These are phyloP conservation scores for Nemania diffusa DNA, from an alignment of 2,329 filamentous ascomycete genomes.

Conservation along the genomic window DNA sequence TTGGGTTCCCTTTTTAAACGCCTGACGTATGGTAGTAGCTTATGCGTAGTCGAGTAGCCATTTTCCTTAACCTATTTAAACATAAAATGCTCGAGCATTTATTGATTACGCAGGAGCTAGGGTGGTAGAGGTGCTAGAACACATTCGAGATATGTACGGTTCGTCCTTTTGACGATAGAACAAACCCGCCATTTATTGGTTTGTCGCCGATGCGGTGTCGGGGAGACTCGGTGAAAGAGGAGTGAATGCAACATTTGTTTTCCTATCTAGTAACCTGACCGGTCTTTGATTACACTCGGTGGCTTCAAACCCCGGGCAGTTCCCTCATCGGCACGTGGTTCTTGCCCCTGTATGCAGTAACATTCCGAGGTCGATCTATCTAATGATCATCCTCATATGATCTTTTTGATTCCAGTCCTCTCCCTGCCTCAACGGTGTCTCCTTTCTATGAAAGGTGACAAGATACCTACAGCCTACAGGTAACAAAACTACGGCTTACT, in stretches of 20 bases:
- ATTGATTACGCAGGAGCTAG: neutral
- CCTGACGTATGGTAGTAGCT: too few species aligned
- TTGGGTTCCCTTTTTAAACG: neutral
- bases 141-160: neutral
- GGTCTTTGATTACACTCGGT: neutral
- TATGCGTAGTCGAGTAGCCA: too few species aligned
- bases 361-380: slow-evolving; percentile 12
- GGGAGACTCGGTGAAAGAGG: neutral
- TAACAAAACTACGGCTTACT: slow-evolving; percentile 2
- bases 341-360: slow-evolving; percentile 12
- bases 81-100: neutral
- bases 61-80: too few species aligned
- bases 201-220: neutral
- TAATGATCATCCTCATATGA: slow-evolving; percentile 8
- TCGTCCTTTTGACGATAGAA: neutral
- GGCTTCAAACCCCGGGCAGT: neutral
- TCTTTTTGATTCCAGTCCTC: slow-evolving; percentile 4
- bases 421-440: neutral
- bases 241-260: slow-evolving; percentile 6
- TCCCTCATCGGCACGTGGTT: slow-evolving; percentile 21
- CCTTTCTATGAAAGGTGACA: neutral
- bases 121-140: neutral
- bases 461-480: neutral
- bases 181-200: neutral
- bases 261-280: neutral